Evolutionary conservation across 345 rosid species (phyloP).

Genomic region (Camelina laxa): DNA sequence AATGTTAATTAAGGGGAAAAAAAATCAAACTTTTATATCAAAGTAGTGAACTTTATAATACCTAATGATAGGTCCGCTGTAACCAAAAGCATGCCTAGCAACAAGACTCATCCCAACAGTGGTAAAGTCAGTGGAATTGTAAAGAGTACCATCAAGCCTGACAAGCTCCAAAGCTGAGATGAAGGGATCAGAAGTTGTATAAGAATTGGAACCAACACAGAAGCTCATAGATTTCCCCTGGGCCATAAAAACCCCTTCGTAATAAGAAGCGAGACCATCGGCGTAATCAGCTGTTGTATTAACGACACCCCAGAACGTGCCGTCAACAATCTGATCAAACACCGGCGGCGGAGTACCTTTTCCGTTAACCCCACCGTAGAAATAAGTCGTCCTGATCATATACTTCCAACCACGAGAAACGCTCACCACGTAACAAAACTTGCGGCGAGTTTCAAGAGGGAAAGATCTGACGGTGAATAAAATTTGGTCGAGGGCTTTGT

Average conservation of each 20-base stretch:
- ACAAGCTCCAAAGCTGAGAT: slow-evolving; percentile 86
- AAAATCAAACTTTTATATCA: not conserved
- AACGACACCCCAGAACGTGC: slow-evolving; percentile 76
- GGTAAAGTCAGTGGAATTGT: slow-evolving; percentile 71
- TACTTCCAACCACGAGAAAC: slow-evolving; percentile 66
- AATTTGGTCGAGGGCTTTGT: slow-evolving; percentile 33
- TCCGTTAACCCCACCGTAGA: slow-evolving; percentile 84
- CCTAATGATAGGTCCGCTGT: slow-evolving; percentile 61
- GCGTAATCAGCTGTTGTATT: slow-evolving; percentile 75
- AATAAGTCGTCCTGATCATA: slow-evolving; percentile 74
- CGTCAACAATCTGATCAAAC: slow-evolving; percentile 92
- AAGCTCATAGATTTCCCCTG: slow-evolving; percentile 74
- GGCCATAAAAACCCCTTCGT: slow-evolving; percentile 83
- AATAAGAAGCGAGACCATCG: slow-evolving; percentile 58
- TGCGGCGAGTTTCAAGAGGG: slow-evolving; percentile 56
- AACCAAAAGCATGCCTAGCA: slow-evolving; percentile 81
- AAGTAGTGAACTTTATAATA: slow-evolving; percentile 34
- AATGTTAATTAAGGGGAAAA: not conserved
- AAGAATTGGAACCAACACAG: slow-evolving; percentile 66
- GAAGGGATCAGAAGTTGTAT: slow-evolving; percentile 85
- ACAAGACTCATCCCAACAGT: slow-evolving; percentile 58
- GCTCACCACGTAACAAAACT: slow-evolving; percentile 67
- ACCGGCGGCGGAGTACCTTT: slow-evolving; percentile 62
- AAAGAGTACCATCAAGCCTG: slow-evolving; percentile 58
- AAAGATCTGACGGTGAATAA: slow-evolving; percentile 86